Evolutionary conservation across 164 flowering plant species (phyloP).

Genomic region (Vitis riparia): DNA sequence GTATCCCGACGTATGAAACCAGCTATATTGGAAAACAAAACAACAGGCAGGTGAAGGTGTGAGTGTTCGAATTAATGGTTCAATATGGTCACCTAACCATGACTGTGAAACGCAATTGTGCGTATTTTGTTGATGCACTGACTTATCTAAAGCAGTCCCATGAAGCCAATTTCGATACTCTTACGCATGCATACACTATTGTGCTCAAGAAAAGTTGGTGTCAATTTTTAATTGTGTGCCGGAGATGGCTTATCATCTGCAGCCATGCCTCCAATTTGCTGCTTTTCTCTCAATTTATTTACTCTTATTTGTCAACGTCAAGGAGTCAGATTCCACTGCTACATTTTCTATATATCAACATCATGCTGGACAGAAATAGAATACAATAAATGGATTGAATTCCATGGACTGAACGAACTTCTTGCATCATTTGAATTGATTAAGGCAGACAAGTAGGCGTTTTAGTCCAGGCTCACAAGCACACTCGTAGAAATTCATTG

Average conservation of each 20-base stretch:
- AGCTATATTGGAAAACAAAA: no score
- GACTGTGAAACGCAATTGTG: conserved; percentile 24
- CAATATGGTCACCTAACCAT: not conserved
- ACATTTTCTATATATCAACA: conserved; percentile 11
- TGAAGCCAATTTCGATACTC: conserved; percentile 5
- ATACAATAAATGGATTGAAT: not conserved
- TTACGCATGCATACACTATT: conserved; percentile 3
- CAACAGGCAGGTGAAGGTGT: no score
- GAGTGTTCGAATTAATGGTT: not conserved
- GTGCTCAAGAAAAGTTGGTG: not conserved
- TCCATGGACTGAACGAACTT: conserved; percentile 1
- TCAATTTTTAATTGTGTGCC: not conserved
- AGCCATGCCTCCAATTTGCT: not conserved
- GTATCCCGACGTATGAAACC: no score
- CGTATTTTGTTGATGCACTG: conserved; percentile 18
- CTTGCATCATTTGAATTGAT: not conserved
- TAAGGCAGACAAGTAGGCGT: conserved; percentile 18
- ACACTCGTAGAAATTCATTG: conserved; percentile 9
- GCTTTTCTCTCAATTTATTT: not conserved
- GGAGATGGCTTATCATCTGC: conserved; percentile 9
- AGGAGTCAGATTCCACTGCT: conserved; percentile 24
- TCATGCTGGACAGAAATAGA: conserved; percentile 14
- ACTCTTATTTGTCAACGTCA: not conserved
- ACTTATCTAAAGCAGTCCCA: conserved; percentile 16
- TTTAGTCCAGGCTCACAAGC: conserved; percentile 4